These are phyloP conservation scores for Aureobasidium sp. DNA, from an alignment of 2,329 filamentous ascomycete genomes.

Conservation along the genomic window DNA sequence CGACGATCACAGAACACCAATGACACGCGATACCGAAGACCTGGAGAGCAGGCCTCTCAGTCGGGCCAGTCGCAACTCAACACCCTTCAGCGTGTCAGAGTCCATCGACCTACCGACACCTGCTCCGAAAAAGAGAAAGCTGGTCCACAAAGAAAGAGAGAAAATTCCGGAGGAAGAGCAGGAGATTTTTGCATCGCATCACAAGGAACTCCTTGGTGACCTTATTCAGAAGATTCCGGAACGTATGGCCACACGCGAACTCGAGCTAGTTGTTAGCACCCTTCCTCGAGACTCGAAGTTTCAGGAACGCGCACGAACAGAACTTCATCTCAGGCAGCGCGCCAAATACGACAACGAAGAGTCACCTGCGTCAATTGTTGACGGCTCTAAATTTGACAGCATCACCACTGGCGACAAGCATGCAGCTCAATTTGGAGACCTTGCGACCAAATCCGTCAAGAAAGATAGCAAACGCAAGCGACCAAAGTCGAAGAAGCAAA, in stretches of 20 bases:
- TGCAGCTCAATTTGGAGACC: slow-evolving; percentile 13
- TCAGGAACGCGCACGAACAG: slow-evolving; percentile 62
- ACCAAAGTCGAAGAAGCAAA: slow-evolving; percentile 67
- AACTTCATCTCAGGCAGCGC: slow-evolving; percentile 64
- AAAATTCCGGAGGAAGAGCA: slow-evolving; percentile 31
- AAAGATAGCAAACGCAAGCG: slow-evolving; percentile 49
- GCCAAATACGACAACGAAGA: slow-evolving; percentile 69
- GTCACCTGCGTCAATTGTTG: slow-evolving; percentile 13
- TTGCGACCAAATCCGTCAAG: slow-evolving; percentile 26
- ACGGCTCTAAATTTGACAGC: slow-evolving; percentile 17
- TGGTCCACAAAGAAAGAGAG: slow-evolving; percentile 21
- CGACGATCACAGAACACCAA: slow-evolving; percentile 57
- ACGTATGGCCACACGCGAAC: slow-evolving; percentile 55
- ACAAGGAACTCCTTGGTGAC: slow-evolving; percentile 39
- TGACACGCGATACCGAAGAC: slow-evolving; percentile 72
- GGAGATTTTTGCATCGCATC: slow-evolving; percentile 32
- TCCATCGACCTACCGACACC: slow-evolving; percentile 26
- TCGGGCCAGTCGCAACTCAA: slow-evolving; percentile 49
- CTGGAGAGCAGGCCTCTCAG: slow-evolving; percentile 74
- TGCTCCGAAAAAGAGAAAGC: slow-evolving; percentile 34
- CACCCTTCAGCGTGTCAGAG: slow-evolving; percentile 42
- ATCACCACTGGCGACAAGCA: slow-evolving; percentile 12
- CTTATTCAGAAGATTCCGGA: slow-evolving; percentile 55
- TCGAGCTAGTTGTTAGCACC: slow-evolving; percentile 47
- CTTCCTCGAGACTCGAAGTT: slow-evolving; percentile 53